Percentiles rank a stretch among this genome's conserved stretches.
These are phyloP conservation scores for Diaporthe citrichinensis DNA, from an alignment of 2,329 filamentous ascomycete species.

Conservation along the genomic window DNA sequence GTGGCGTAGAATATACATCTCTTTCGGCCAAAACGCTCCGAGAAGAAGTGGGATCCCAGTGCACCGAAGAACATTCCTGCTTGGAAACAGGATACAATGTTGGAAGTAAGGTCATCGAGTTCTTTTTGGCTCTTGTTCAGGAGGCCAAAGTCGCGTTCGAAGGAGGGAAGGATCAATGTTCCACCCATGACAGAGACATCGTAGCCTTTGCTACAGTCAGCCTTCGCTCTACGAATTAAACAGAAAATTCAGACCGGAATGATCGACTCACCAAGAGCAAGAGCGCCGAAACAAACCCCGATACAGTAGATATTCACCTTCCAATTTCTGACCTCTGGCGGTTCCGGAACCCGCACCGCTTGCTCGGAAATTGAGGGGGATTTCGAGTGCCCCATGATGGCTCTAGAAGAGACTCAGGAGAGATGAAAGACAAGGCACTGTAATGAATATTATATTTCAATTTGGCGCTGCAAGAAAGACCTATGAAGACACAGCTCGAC, in stretches of 20 bases:
- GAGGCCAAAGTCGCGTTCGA: conserved; percentile 18
- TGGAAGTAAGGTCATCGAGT: conserved; percentile 20
- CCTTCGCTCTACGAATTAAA: no score
- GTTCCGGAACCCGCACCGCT: conserved; percentile 1
- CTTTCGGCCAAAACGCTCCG: conserved; percentile 67
- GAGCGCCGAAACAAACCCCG: conserved; percentile 20
- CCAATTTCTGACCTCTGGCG: conserved; percentile 16
- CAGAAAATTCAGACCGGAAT: neutral
- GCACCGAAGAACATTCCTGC: conserved; percentile 40
- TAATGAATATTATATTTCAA: neutral
- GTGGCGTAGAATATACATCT: conserved; percentile 35
- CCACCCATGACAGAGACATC: conserved; percentile 27
- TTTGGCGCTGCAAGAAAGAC: neutral
- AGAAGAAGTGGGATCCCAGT: conserved; percentile 46
- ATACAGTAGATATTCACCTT: conserved; percentile 25
- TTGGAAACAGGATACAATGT: conserved; percentile 52
- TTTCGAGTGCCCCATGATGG: conserved; percentile 15
- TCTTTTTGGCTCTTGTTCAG: conserved; percentile 7
- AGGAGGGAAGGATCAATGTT: conserved; percentile 22
- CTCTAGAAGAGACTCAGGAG: no score
- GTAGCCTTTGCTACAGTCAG: neutral
- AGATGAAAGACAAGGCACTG: neutral
- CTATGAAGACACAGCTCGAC: neutral
- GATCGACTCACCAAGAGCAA: conserved; percentile 3
- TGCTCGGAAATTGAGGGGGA: conserved; percentile 9